Base-by-base conservation (phyloP, 2,329 filamentous ascomycete species). In the Xylaria sp. region DNA sequence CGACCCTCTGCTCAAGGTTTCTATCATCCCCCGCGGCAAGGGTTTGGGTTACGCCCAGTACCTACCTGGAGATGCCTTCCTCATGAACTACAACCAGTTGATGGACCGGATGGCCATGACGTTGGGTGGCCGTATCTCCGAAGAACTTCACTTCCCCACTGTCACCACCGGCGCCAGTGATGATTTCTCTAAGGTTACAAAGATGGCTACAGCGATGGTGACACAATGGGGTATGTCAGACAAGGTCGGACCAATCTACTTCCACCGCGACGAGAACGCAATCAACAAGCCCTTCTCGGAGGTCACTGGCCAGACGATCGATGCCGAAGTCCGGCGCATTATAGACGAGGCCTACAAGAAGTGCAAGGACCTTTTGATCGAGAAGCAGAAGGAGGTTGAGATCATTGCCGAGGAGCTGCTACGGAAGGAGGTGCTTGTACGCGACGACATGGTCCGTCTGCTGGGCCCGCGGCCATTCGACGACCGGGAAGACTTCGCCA, bases 91-190 rank as follows among this genome's bases (percentile, higher is more conserved):
- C 65, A 88, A 92, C 73, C 94, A 99, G 77, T 82, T 99, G 48
- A 96, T 97, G 91, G 94, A 99, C 75, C 92, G 94, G 68, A 99
- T 99, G 94, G 94, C 94, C 65, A 99, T 99, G 94, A 97, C 93
- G 2, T 87, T 99, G 58, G 94, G 92, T 68, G 94, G 94, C 1
- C 91, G 94, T 66, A 90, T 99, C 23, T 94, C 89, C 18, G 94
- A 99, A 77, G 94, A 99, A 76, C 79, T 99, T 6, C 93, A 99
- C 77, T 99, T 99, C 76, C 88, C 94, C 39, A 96, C 92, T 0
- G 94, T 99, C 18, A 99, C 94, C 1, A 94, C 90, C 52, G 94
- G 94, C 59, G 94, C 93, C 18, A 92, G 88, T 57, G 94, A 97
- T 74, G 94, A 99, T 74, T 99, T 99, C 83, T 93, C 94, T 77